phyloP scores from a whole-genome alignment of 2,329 filamentous ascomycete genomes.

The Diaporthe sp. region DNA sequence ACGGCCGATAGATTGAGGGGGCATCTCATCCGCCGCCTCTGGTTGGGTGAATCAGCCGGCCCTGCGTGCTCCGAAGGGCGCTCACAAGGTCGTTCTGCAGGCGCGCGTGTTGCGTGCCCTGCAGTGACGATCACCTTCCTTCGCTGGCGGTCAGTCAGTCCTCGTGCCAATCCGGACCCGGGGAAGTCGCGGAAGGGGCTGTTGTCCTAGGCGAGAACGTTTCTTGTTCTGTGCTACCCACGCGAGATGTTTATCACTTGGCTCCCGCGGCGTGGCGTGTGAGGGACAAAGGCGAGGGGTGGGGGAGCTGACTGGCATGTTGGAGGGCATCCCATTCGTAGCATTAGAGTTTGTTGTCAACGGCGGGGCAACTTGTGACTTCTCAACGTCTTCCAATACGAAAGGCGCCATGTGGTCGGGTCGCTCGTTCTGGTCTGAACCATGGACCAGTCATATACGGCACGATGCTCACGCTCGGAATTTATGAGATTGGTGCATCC shows the following conservation, averaged over 20 bases:
- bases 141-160: constrained; percentile 4
- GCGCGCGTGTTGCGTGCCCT: not conserved
- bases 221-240: constrained; percentile 8
- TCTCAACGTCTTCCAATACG: not conserved
- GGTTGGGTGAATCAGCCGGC: not conserved
- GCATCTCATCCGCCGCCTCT: not conserved
- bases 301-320: not conserved
- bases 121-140: constrained; percentile 20
- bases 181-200: not conserved
- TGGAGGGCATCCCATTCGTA: not conserved
- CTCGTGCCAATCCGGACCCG: not conserved
- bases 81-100: constrained; percentile 5
- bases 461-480: not conserved
- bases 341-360: constrained; percentile 9
- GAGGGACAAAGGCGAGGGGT: not conserved
- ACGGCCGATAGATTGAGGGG: not conserved
- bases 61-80: constrained; percentile 16
- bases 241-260: not conserved
- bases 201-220: not conserved
- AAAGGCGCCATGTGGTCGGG: not conserved
- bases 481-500: not conserved
- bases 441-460: not conserved
- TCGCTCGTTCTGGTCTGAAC: no score
- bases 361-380: not conserved
- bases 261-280: constrained; percentile 9